Percentiles rank a stretch among this genome's conserved stretches.
Conservation (phyloP, 768 basidiomycete genomes). For the Auricularia auricula-judae region DNA sequence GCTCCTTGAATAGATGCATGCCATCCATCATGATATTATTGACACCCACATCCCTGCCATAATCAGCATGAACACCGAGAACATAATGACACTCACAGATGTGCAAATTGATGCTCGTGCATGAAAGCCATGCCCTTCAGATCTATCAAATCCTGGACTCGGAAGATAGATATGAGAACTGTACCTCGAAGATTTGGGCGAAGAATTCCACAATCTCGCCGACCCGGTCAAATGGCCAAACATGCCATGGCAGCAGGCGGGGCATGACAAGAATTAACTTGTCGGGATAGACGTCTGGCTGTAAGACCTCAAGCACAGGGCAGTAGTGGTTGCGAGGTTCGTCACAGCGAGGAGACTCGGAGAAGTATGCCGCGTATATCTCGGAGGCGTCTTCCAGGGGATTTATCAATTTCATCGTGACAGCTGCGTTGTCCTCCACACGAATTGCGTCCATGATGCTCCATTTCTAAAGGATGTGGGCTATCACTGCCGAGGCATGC, state of each 20-base stretch:
- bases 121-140: not conserved
- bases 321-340: conserved; percentile 24
- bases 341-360: conserved; percentile 7
- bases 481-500: too few species aligned
- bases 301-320: not conserved
- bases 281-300: not conserved
- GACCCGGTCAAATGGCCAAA: too few species aligned
- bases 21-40: not conserved
- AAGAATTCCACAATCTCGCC: too few species aligned
- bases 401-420: not conserved
- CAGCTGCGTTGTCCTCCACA: not conserved
- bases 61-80: not conserved
- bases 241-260: not conserved
- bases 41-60: not conserved
- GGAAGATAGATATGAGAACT: too few species aligned
- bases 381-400: conserved; percentile 12
- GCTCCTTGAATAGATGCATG: not conserved
- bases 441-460: too few species aligned
- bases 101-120: not conserved
- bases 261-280: not conserved
- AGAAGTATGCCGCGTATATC: conserved; percentile 18
- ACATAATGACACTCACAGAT: not conserved
- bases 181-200: too few species aligned
- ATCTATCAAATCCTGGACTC: too few species aligned
- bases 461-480: too few species aligned